phyloP scores from a whole-genome alignment of 306 rosid genomes.

The Rosa rugosa region DNA sequence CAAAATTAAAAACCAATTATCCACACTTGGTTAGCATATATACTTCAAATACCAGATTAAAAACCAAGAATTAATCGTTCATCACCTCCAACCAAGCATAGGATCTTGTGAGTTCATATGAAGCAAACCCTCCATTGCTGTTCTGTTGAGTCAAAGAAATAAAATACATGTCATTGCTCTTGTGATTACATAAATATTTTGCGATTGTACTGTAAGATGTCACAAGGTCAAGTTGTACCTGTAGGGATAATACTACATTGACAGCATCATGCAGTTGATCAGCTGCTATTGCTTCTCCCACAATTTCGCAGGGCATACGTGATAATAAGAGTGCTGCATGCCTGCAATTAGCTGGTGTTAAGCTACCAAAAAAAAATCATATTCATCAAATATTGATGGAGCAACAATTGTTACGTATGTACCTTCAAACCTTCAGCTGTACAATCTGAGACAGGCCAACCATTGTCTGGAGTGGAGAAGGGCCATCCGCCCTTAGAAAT shows the following conservation, averaged over 20 bases:
- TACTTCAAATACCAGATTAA: neutral
- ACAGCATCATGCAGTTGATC: constrained; percentile 52
- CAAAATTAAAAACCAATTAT: neutral
- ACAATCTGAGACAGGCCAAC: constrained; percentile 71
- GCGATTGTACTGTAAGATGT: neutral
- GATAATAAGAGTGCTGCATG: constrained; percentile 57
- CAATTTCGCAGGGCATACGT: constrained; percentile 47
- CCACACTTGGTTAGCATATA: neutral
- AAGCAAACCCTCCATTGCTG: constrained; percentile 70
- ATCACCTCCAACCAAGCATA: constrained; percentile 67
- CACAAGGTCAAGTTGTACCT: constrained; percentile 38
- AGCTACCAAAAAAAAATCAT: neutral
- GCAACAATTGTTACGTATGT: neutral
- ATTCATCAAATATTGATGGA: neutral
- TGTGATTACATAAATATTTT: neutral
- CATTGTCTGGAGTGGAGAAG: constrained; percentile 70
- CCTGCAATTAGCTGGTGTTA: constrained; percentile 28
- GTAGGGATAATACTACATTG: constrained; percentile 56
- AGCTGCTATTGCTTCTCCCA: constrained; percentile 42
- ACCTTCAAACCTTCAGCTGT: constrained; percentile 81
- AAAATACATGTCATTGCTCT: neutral
- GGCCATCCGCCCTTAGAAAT: constrained; percentile 74
- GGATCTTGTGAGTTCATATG: constrained; percentile 87
- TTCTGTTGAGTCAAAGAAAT: constrained; percentile 37
- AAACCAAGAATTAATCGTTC: neutral